phyloP scores from a whole-genome alignment of 805 yeast genomes.

The Zygoascus tannicola region DNA sequence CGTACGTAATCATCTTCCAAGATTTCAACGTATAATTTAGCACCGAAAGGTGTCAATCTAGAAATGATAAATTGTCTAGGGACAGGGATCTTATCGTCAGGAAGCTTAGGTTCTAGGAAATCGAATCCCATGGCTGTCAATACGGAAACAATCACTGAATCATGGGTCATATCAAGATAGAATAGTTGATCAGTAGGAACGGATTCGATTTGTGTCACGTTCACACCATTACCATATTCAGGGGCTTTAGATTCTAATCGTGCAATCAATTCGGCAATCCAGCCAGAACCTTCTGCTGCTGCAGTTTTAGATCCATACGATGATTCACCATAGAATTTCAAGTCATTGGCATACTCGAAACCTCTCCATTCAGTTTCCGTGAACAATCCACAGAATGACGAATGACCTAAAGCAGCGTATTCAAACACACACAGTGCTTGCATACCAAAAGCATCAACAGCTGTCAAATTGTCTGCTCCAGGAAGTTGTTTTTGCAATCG shows the following conservation, averaged over 20 bases:
- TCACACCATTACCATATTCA: conserved; percentile 43
- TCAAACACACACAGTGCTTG: conserved; percentile 68
- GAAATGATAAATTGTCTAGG: conserved; percentile 34
- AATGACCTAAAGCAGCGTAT: conserved; percentile 56
- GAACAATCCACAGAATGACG: conserved; percentile 59
- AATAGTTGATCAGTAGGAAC: conserved; percentile 41
- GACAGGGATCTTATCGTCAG: conserved; percentile 35
- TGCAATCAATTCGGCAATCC: conserved; percentile 35
- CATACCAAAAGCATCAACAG: conserved; percentile 42
- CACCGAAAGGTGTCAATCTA: conserved; percentile 35
- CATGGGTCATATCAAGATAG: conserved; percentile 68
- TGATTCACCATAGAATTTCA: conserved; percentile 48
- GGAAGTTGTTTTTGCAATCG: conserved; percentile 46
- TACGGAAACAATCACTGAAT: conserved; percentile 53
- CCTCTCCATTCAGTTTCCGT: conserved; percentile 59
- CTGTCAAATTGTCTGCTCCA: conserved; percentile 36
- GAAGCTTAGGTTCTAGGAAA: conserved; percentile 33
- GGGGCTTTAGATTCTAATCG: conserved; percentile 40
- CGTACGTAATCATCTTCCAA: conserved; percentile 29
- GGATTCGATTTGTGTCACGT: conserved; percentile 30
- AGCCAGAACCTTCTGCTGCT: conserved; percentile 51
- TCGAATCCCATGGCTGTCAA: conserved; percentile 55
- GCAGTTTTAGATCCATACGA: conserved; percentile 57
- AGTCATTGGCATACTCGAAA: conserved; percentile 51
- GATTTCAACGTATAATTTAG: conserved; percentile 32